Percentiles rank a stretch among this genome's conserved stretches.
phyloP scores from a whole-genome alignment of 2,329 filamentous ascomycete genomes.

The Exophiala sp. region DNA sequence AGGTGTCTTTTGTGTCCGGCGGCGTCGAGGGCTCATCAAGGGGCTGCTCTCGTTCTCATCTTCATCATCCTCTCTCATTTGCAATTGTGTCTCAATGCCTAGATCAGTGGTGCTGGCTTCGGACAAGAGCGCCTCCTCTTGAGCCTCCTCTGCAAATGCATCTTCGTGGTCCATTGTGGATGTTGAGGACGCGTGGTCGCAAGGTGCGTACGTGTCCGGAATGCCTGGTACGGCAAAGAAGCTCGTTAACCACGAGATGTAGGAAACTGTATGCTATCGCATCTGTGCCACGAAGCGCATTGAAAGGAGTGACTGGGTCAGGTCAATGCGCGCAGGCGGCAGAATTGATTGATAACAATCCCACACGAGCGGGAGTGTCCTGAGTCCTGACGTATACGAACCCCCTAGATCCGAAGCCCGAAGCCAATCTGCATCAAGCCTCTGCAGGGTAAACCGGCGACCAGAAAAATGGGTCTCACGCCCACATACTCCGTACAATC shows the following conservation, averaged over 20 bases:
- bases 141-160: constrained; percentile 33
- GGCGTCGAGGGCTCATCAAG: constrained; percentile 25
- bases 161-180: constrained; percentile 35
- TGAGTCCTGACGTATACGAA: constrained; percentile 23
- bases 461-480: too few relatives aligned
- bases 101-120: constrained; percentile 4
- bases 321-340: background rate
- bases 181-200: background rate
- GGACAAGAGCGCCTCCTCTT: constrained; percentile 30
- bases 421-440: too few relatives aligned
- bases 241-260: too few relatives aligned
- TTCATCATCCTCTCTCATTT: constrained; percentile 23
- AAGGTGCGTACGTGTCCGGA: background rate
- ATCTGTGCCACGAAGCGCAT: background rate
- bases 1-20: constrained; percentile 9
- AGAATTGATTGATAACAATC: constrained; percentile 13
- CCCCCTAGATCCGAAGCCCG: too few relatives aligned
- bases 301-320: background rate
- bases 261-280: background rate
- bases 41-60: constrained; percentile 31
- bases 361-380: constrained; percentile 8
- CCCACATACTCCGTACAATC: too few relatives aligned
- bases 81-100: constrained; percentile 9
- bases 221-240: background rate
- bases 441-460: too few relatives aligned